Percentiles rank a stretch among this genome's conserved stretches.
Conservation (phyloP, 2,329 filamentous ascomycete species). For the Aspergillus pseudoviridinutans region DNA sequence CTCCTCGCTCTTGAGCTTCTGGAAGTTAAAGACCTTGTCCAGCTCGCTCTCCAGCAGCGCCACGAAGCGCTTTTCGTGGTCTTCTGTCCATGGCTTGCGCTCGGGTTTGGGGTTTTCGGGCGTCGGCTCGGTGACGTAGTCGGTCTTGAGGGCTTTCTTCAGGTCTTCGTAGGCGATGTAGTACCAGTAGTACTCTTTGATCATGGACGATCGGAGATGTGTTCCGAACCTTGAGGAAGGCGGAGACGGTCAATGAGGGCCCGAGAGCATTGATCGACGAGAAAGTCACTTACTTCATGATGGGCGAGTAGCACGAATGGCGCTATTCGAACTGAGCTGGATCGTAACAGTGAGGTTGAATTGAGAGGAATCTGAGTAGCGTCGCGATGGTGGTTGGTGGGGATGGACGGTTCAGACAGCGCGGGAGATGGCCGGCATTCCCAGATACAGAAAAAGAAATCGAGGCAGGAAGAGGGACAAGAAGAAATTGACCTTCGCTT, state of each 20-base stretch:
- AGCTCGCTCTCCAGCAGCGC: constrained; percentile 82
- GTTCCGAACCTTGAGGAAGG: constrained; percentile 70
- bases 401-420: not conserved
- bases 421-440: not conserved
- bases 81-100: constrained; percentile 75
- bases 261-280: constrained; percentile 1
- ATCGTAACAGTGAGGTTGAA: not conserved
- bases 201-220: constrained; percentile 90
- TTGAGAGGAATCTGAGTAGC: not conserved
- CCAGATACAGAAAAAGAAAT: not conserved
- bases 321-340: not conserved
- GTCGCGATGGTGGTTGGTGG: not conserved
- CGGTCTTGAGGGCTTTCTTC: constrained; percentile 78
- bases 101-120: constrained; percentile 45
- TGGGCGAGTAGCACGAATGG: constrained; percentile 2
- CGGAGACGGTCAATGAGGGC: constrained; percentile 9
- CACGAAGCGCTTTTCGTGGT: constrained; percentile 87
- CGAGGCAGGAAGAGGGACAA: not conserved
- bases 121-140: constrained; percentile 54
- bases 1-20: constrained; percentile 95
- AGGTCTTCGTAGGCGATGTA: constrained; percentile 97
- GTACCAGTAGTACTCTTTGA: constrained; percentile 96
- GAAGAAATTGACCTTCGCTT: not conserved
- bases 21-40: constrained; percentile 96
- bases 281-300: constrained; percentile 18